Percentiles rank a stretch among this genome's conserved stretches.
Evolutionary conservation across 1,284 basidiomycete species (phyloP).

Genomic region (Cutaneotrichosporon mucoides): DNA sequence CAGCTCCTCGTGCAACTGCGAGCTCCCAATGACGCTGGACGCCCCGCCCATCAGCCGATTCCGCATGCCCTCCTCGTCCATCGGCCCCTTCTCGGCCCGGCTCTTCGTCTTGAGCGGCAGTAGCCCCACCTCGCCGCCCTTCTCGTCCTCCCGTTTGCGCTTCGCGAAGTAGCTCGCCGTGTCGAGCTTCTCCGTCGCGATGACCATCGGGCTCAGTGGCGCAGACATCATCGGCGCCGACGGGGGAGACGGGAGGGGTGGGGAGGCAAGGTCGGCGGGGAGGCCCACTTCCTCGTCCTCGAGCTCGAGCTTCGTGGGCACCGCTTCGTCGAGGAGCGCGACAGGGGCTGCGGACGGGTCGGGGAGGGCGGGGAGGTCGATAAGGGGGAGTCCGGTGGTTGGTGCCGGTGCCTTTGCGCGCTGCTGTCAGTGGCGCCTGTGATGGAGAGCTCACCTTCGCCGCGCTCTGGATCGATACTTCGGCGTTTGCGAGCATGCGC

Average conservation of each 20-base stretch:
- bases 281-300: conserved; percentile 1
- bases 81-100: background rate
- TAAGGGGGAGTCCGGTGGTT: background rate
- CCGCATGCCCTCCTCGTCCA: conserved; percentile 16
- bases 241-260: background rate
- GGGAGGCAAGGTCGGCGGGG: conserved; percentile 1
- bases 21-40: conserved; percentile 28
- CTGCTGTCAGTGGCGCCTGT: conserved; percentile 5
- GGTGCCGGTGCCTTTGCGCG: conserved; percentile 13
- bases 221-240: no score
- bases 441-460: conserved; percentile 7
- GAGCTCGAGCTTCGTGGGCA: conserved; percentile 10
- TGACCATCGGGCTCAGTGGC: background rate
- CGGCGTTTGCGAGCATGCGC: conserved; percentile 16
- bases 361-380: conserved; percentile 12
- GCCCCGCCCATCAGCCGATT: conserved; percentile 9
- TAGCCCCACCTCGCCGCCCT: conserved; percentile 32
- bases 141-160: conserved; percentile 25
- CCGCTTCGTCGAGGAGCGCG: conserved; percentile 13
- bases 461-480: conserved; percentile 13
- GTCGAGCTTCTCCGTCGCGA: conserved; percentile 7
- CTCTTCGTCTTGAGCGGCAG: conserved; percentile 26
- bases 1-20: conserved; percentile 48
- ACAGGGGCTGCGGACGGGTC: conserved; percentile 1
- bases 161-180: conserved; percentile 29